Base-by-base conservation (phyloP, 257 asterid genomes). In the Euphrasia confusa region DNA sequence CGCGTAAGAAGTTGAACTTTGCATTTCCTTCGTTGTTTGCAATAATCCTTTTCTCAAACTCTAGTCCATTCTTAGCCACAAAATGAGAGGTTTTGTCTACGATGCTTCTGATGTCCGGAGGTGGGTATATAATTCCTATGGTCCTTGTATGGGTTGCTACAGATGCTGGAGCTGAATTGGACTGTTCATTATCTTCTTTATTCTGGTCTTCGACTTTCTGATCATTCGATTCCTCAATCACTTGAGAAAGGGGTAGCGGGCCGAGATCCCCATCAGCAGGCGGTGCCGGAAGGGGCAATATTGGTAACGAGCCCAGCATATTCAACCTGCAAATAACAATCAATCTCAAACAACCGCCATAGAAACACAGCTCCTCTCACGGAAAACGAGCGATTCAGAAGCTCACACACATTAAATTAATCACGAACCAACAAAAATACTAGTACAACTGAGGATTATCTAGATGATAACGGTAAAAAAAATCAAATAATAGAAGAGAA, bases 101-200 rank as follows among this genome's bases (percentile, higher is more conserved):
- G 14, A 88, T 88, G 65, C 71, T 86, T 73, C 94, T 80, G 54
- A 91, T 91, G 70, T 91, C 98, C 2, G 89, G 86, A 12, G 98
- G 98, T 2, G 98, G 97, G 66, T 91, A 74, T 66, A 91, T 91
- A 52, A 91, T 84, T 45, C 98, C 97, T 39, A 88, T 84, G n/a
- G 95, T 70, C 77, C 79, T 80, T 0, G 98, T 80, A 61, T 91
- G 98, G 44, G 95, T 86, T 37, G 90, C 92, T 68, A 91, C 88
- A 1, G 98, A 73, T 2, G 79, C 70, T 18, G 88, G 80, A 68
- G 70, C 82, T 0, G 77, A 57, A 58, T 44, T 58, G 48, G 63
- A 39, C 2, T 50, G 56, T 18, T 70, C 73, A 45, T 66, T 61
- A 65, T 47, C 68, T 42, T 47, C 68, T 42, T 68, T 68, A 57